A percentile compares a stretch with the other conserved stretches of the same genome.
Evolutionary conservation across 306 rosid genomes (phyloP).

Genomic region (Sophora flavescens): DNA sequence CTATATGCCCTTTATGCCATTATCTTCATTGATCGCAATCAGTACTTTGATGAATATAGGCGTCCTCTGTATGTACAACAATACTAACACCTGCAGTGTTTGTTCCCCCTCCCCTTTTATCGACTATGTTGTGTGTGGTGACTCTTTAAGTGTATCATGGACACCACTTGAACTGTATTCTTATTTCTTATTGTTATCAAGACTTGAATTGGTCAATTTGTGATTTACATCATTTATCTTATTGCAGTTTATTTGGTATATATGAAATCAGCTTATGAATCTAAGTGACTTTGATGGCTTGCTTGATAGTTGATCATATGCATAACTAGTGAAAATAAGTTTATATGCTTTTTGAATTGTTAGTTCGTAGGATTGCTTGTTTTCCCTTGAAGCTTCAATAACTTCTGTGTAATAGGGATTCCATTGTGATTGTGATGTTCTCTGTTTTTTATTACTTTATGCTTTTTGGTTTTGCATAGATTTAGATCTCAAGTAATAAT

Average conservation of each 20-base stretch:
- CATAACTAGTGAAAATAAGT: slow-evolving; percentile 11
- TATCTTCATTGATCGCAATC: too few species aligned
- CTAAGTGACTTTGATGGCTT: slow-evolving; percentile 9
- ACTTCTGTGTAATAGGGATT: too few species aligned
- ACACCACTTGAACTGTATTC: slow-evolving; percentile 1
- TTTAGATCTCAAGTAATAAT: too few species aligned
- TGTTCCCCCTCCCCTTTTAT: background rate
- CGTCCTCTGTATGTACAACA: too few species aligned
- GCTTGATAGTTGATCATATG: slow-evolving; percentile 20
- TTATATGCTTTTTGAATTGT: background rate
- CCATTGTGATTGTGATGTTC: too few species aligned
- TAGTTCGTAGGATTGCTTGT: background rate
- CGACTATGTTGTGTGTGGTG: background rate
- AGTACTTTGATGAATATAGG: too few species aligned
- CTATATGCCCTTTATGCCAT: too few species aligned
- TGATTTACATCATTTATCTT: slow-evolving; percentile 20
- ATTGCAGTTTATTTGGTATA: background rate
- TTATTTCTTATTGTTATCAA: slow-evolving; percentile 11
- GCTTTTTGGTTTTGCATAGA: too few species aligned
- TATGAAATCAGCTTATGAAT: slow-evolving; percentile 14
- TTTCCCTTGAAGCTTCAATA: too few species aligned
- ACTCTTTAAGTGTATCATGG: slow-evolving; percentile 27
- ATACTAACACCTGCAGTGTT: slow-evolving; percentile 5
- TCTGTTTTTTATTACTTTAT: too few species aligned
- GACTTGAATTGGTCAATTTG: background rate